Base-by-base conservation (phyloP, 352 stramenopile genomes). In the Globisporangium paddicum region DNA sequence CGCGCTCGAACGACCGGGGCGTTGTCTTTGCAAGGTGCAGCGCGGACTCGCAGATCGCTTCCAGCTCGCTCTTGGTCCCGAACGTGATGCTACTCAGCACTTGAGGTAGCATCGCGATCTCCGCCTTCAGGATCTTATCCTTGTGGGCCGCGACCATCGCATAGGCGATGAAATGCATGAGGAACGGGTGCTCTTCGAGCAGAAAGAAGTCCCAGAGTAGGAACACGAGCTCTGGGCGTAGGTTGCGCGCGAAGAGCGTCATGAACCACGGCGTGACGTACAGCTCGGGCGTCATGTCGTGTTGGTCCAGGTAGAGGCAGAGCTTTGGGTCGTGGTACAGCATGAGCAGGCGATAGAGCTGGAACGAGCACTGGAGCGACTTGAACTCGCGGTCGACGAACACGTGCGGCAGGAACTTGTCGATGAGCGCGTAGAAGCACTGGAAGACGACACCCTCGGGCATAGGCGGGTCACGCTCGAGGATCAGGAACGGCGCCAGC, bases 211-310 rank as follows among this genome's bases (percentile, higher is more conserved):
- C 91, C 91, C 91, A 98, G 0, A 97, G 68, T 61, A 75, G 67
- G 53, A 95, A 93, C 14, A 96, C 70, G 21, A 92, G 67, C 2
- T 89, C 74, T 0, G 77, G 78, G 25, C 77, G 66, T 32, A 96
- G 61, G 10, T 80, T 94, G 23, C 88, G 74, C 25, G 92, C 86
- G 72, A 98, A 97, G 3, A 98, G 74, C 64, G 92, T 98, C 76
- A 98, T 95, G 66, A 98, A 96, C 91, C 90, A 97, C 19, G 90
- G 90, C 35, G 90, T 97, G 6, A 96, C 87, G 63, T 98, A 98
- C 2, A 98, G 71, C 60, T 98, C 92, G 6, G 92, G 92, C 8
- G 83, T 94, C 85, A 98, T 92, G 37, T 95, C 82, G 59, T 97
- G 81, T 64, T 94, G 79, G 63, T 98, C 91, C 16, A 98, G 63